A percentile compares a stretch with the other conserved stretches of the same genome.
These are phyloP conservation scores for Leishmania braziliensis DNA, from an alignment of 208 protist species.

Conservation along the genomic window DNA sequence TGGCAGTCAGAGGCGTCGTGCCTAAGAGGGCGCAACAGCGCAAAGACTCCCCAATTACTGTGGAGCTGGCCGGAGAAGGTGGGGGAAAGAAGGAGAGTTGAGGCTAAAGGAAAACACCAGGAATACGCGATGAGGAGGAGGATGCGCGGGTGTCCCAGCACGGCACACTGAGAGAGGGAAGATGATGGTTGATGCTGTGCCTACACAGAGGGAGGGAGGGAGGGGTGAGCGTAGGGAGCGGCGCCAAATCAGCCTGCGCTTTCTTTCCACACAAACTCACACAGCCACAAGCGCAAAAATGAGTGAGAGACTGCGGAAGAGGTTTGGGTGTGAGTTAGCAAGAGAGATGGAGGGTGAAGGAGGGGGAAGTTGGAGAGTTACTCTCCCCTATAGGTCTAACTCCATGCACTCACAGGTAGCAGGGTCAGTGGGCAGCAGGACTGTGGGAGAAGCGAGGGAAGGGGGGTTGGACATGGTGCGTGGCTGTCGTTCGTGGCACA, in stretches of 20 bases:
- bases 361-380: not conserved
- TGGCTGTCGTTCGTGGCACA: not conserved
- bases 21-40: not conserved
- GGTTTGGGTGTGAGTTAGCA: not conserved
- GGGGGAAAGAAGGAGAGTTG: not conserved
- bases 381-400: no score
- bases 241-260: not conserved
- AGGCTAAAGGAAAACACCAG: not conserved
- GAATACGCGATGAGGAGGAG: not conserved
- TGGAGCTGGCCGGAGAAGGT: not conserved
- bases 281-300: not conserved
- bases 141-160: not conserved
- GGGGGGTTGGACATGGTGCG: not conserved
- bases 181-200: not conserved
- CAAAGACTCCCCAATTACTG: not conserved
- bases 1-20: not conserved
- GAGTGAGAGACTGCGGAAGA: not conserved
- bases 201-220: not conserved
- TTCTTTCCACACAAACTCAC: not conserved
- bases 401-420: not conserved
- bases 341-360: not conserved
- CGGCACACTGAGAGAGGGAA: not conserved
- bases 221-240: not conserved
- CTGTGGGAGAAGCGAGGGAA: not conserved
- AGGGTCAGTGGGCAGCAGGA: not conserved